Evolutionary conservation across 352 stramenopile genomes (phyloP), one percentile per base, ranked within the genome.

Genomic region (Phytopythium vexans): DNA sequence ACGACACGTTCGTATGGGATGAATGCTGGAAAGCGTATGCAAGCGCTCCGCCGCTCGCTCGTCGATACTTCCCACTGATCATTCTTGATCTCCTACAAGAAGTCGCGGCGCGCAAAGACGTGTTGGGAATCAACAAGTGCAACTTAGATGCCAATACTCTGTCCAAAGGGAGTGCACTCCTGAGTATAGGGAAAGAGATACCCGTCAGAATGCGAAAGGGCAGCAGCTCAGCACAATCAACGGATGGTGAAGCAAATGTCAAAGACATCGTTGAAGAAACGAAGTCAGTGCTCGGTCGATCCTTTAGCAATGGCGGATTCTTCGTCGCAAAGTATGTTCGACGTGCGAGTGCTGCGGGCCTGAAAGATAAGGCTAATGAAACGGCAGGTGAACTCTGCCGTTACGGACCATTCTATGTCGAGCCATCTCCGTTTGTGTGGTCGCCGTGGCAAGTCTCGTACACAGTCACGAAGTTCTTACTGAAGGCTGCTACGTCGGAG

Each of bases 291-390:
- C 47, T 82, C 0, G 70, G 60, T 0, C 52, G 55, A 9, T 57
- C 34, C 3, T 80, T 77, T 41, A 56, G 41, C 1, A 49, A 64
- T 32, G 74, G 74, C 3, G 74, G 72, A 0, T 66, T 68, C 35
- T 86, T 65, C 32, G 64, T 86, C 9, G 72, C 64, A 3, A 82
- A 79, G 52, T 86, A 83, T 34, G 49, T 86, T 15, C 71, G 74
- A 3, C 51, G 71, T 21, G 38, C 46, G 11, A 44, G 44, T 15
- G 45, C 54, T 21, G 16, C 7, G 4, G 32, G 11, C 10, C 10
- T 1, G 5, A 6, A 42, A 12, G 41, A 9, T 9, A 33, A 9
- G 10, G 37, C 55, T 2, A 43, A 64, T 3, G 57, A 59, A 15
- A 62, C 64, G 0, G 55, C 50, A 3, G 74, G 74, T 2, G 74